phyloP scores from a whole-genome alignment of 2,329 filamentous ascomycete genomes.

The Verticillium dahliae region DNA sequence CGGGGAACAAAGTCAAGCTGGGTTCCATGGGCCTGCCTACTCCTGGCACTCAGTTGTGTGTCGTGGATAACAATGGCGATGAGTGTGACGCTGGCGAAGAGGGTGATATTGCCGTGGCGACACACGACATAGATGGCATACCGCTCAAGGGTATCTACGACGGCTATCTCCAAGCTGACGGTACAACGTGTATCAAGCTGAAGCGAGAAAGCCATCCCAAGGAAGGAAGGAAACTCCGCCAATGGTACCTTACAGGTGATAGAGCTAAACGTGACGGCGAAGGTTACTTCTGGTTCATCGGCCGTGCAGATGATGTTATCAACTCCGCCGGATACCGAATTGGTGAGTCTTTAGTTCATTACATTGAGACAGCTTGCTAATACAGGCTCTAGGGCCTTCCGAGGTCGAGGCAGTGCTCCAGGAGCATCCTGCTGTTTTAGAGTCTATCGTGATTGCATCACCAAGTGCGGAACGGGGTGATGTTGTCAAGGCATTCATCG shows the following conservation, averaged over 20 bases:
- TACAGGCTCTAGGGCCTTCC: background rate
- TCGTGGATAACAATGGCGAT: background rate
- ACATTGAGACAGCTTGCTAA: background rate
- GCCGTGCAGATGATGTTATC: background rate
- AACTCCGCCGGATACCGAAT: conserved; percentile 1
- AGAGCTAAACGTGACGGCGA: background rate
- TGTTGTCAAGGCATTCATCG: conserved; percentile 1
- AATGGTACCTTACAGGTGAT: conserved; percentile 1
- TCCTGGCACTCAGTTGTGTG: background rate
- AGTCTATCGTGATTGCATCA: background rate
- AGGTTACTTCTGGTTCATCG: conserved; percentile 1
- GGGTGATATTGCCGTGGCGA: background rate
- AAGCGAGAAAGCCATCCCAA: background rate
- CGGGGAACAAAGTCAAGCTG: background rate
- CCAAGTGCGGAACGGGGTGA: background rate
- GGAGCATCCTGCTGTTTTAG: background rate
- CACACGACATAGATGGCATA: background rate
- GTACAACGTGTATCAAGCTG: background rate
- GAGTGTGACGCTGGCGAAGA: background rate
- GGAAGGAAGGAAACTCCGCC: background rate
- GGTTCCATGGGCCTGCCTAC: background rate
- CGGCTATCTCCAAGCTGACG: background rate
- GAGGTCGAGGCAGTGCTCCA: conserved; percentile 1
- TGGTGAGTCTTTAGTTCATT: background rate
- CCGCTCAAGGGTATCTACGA: background rate